Base-by-base conservation (phyloP, 371 early-diverging fungal genomes). In the Polyrhizophydium stewartii region DNA sequence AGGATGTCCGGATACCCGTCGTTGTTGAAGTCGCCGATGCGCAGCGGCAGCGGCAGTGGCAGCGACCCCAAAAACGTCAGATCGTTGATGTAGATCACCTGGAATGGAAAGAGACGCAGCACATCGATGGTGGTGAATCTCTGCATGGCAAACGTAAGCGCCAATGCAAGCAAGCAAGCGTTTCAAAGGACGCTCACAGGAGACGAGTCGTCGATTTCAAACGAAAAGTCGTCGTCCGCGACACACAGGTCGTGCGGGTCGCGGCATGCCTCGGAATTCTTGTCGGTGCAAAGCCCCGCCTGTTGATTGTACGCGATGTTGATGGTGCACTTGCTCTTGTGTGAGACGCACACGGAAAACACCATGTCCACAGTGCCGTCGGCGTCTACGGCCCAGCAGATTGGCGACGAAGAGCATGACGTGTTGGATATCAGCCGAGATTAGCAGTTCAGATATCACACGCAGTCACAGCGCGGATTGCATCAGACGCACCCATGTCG, bases 1-100 rank as follows among this genome's bases (percentile, higher is more conserved):
- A 94, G 78, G 27, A 95, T 55, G 73, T 96, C 97, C 0, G 96
- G 93, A 68, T 90, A 94, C 12, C 96, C 94, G 72, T 96, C 97
- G 61, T 90, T 72, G 62, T 94, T 89, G 56, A 86, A 88, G 62
- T 96, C 97, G 19, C 92, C 94, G 16, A 47, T 47, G 49, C 3
- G 49, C 24, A 31, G 25, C 77, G 75, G 7, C 63, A 61, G 1
- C 87, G 87, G 60, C 75, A 46, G 21, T 56, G 61, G 61, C 74
- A 19, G 73, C 58, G n/a, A 71, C 62, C 16, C 71, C 33, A 12
- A 74, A 66, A 47, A 37, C n/a, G 53, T 32, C 3, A 53, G 25
- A n/a, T 53, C 53, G 5, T 53, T 53, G 32, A 25, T 16, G 9
- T 40, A 27, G 12, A 19, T 16, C 21, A 25, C n/a, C 19, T 32